Evolutionary conservation across 306 rosid species (phyloP), one percentile per base, ranked within the genome.

Genomic region (Hippophae gyantsensis): DNA sequence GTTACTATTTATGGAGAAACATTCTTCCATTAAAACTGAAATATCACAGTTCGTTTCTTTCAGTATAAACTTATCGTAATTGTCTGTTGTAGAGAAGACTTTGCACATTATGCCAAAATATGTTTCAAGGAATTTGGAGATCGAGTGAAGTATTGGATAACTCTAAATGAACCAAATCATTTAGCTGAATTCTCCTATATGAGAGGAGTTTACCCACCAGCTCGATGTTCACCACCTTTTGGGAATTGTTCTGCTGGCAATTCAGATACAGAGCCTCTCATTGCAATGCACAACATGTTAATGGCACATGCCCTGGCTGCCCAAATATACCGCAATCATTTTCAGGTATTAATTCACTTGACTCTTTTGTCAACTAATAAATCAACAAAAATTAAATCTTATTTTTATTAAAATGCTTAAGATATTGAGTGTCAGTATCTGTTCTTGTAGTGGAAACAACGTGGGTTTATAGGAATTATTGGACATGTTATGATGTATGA

Each of bases 251-350:
- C 68, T 8, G 7, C 7, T 6, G 95, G 90, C 41, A 67, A 84
- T 63, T 79, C 95, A 1, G 80, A 79, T 49, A 44, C 49, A 42
- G 92, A 87, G 83, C 89, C 89, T 64, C 89, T 84, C 43, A 27
- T 73, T 5, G 86, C 52, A 13, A 48, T 84, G 86, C 95, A 84
- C 75, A 84, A 87, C 47, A 69, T 75, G 77, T 47, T 87, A 43
- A 63, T 87, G 26, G 67, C 92, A 51, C 95, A 84, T 67, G 86
- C 92, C 59, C 77, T 55, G 76, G 82, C 83, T 18, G 90, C 68
- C 64, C 68, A 75, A 0, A 43, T 79, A 48, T 87, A 84, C 69
- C 78, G 80, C 60, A 79, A 67, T 41, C 60, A 56, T 52, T 84
- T 75, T 67, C 77, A 71, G 89, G 95, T 74, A 79, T 13, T 2